Evolutionary conservation across 495 filamentous ascomycete genomes (phyloP).

Genomic region (Thermothielavioides terrestris): DNA sequence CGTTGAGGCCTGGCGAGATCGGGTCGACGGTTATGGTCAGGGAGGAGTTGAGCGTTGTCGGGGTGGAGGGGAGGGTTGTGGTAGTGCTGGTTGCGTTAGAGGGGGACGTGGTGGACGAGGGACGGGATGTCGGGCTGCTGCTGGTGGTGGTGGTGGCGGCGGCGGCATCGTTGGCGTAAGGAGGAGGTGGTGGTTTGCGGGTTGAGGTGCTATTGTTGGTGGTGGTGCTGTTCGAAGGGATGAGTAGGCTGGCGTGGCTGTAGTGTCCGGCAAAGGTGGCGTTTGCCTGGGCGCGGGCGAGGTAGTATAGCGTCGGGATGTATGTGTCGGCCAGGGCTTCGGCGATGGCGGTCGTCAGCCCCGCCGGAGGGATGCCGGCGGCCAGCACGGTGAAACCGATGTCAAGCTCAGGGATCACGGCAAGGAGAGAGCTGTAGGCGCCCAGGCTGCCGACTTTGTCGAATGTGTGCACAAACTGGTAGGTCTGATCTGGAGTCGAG

Average conservation of each 20-base stretch:
- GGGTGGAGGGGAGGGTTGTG: too few species aligned
- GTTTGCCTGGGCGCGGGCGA: constrained; percentile 31
- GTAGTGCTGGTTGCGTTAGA: too few species aligned
- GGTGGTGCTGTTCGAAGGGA: not conserved
- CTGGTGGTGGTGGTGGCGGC: too few species aligned
- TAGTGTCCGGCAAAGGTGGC: constrained; percentile 32
- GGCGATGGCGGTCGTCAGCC: constrained; percentile 27
- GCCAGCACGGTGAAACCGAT: constrained; percentile 45
- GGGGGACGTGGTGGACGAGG: too few species aligned
- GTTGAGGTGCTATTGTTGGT: too few species aligned
- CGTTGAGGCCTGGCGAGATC: constrained; percentile 33
- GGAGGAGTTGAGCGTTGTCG: constrained; percentile 31
- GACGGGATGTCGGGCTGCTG: too few species aligned
- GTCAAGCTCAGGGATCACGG: constrained; percentile 46
- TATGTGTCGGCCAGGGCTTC: constrained; percentile 29
- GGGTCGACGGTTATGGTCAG: constrained; percentile 32
- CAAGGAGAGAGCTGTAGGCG: constrained; percentile 39
- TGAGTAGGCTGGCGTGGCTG: constrained; percentile 2
- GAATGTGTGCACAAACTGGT: constrained; percentile 39
- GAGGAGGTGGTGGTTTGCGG: too few species aligned
- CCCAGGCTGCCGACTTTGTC: constrained; percentile 48
- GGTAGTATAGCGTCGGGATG: constrained; percentile 29
- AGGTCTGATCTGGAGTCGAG: constrained; percentile 22
- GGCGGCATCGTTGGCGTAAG: too few species aligned
- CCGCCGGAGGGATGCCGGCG: constrained; percentile 32